phyloP scores from a whole-genome alignment of 2,329 filamentous ascomycete species.

The Plectosphaerella plurivora region DNA sequence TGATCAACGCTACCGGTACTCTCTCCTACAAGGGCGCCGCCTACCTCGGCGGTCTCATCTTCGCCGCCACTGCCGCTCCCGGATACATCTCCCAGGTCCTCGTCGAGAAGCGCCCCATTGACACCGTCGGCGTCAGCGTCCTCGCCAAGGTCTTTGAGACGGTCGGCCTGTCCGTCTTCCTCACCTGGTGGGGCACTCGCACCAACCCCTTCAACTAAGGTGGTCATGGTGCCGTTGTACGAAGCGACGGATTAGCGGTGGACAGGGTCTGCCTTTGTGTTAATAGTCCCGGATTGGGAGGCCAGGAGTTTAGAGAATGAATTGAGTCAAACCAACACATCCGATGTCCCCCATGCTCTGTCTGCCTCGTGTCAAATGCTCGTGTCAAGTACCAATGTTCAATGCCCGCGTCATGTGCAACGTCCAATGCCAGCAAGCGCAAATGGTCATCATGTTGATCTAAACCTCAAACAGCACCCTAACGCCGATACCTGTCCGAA shows the following conservation, averaged over 20 bases:
- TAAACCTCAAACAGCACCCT: conserved; percentile 1
- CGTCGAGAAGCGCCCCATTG: conserved; percentile 85
- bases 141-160: conserved; percentile 88
- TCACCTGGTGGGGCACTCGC: conserved; percentile 96
- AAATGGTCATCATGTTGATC: not conserved
- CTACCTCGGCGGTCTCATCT: conserved; percentile 87
- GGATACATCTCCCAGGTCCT: conserved; percentile 84
- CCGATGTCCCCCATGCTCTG: no score
- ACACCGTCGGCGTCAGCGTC: conserved; percentile 82
- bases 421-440: not conserved
- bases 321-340: not conserved
- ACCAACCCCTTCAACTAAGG: conserved; percentile 84
- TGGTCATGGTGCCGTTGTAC: conserved; percentile 5
- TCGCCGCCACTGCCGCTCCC: conserved; percentile 84
- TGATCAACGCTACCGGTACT: conserved; percentile 93
- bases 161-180: conserved; percentile 82
- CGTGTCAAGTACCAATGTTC: no score
- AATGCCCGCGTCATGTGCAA: no score
- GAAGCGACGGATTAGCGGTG: not conserved
- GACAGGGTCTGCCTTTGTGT: conserved; percentile 3
- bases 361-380: no score
- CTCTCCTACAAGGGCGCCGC: conserved; percentile 96
- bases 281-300: conserved; percentile 7
- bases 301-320: conserved; percentile 10
- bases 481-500: conserved; percentile 5